Evolutionary conservation across 176 grass and related monocot genomes (phyloP).

Genomic region (Otatea glauca): DNA sequence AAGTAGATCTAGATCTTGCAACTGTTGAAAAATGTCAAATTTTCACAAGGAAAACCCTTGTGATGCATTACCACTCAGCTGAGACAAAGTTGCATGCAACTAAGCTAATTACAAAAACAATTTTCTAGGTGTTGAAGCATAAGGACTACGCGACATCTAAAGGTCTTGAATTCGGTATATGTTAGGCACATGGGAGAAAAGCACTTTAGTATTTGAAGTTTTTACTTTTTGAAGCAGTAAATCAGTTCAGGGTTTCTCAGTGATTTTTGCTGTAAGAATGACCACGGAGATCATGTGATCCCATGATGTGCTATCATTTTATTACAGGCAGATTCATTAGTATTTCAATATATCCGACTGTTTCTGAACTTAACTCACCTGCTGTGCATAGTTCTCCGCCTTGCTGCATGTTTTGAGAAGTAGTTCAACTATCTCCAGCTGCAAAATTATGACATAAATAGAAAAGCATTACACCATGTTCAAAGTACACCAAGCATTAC

Average conservation of each 20-base stretch:
- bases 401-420: slow-evolving; percentile 62
- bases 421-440: slow-evolving; percentile 52
- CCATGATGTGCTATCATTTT: neutral
- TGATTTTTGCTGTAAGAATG: neutral
- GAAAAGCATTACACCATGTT: neutral
- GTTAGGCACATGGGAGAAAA: neutral
- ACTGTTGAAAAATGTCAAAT: neutral
- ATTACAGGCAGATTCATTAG: neutral
- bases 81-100: neutral
- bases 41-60: neutral
- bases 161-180: neutral
- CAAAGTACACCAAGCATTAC: neutral
- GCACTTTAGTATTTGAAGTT: neutral
- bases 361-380: slow-evolving; percentile 41
- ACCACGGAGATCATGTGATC: neutral
- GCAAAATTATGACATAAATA: slow-evolving; percentile 5
- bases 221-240: neutral
- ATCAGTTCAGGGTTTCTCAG: neutral
- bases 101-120: slow-evolving; percentile 23
- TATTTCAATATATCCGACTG: neutral
- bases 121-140: neutral
- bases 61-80: slow-evolving; percentile 2
- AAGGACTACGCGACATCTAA: neutral
- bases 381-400: slow-evolving; percentile 37
- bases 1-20: neutral